Conservation (phyloP, 306 rosid genomes). For the Lithocarpus polystachyus region DNA sequence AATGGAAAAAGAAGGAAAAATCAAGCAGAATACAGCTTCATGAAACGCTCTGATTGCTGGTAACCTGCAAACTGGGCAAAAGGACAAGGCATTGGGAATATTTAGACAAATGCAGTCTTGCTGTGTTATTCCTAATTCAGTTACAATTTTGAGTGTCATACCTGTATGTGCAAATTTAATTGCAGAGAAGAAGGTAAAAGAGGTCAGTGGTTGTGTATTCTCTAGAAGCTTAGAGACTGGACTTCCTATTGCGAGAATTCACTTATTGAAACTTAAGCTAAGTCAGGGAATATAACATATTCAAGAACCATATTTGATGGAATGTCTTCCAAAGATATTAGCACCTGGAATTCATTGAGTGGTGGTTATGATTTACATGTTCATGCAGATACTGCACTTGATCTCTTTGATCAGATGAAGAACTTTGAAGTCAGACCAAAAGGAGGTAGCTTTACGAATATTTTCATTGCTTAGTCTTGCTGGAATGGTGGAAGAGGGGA, state of each 20-base stretch:
- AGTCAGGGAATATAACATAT: conserved; percentile 66
- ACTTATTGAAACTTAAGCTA: conserved; percentile 73
- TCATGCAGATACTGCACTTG: conserved; percentile 51
- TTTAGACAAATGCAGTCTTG: conserved; percentile 78
- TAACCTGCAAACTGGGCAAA: conserved; percentile 61
- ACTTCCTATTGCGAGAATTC: conserved; percentile 53
- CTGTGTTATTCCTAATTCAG: conserved; percentile 52
- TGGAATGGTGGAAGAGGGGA: conserved; percentile 67
- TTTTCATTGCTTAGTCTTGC: conserved; percentile 71
- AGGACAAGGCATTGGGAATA: conserved; percentile 64
- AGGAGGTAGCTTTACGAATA: conserved; percentile 72
- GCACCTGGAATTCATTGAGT: conserved; percentile 82
- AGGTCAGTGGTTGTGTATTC: conserved; percentile 70
- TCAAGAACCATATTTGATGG: conserved; percentile 63
- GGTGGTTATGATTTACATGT: conserved; percentile 75
- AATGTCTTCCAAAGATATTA: conserved; percentile 63
- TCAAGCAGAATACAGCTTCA: conserved; percentile 67
- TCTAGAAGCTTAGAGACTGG: conserved; percentile 62
- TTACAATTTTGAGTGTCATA: conserved; percentile 70
- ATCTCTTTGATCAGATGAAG: conserved; percentile 63
- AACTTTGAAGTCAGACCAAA: conserved; percentile 53
- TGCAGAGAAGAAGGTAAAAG: conserved; percentile 62
- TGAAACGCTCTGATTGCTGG: conserved; percentile 90
- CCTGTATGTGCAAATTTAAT: conserved; percentile 71
- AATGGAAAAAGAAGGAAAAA: conserved; percentile 72